phyloP scores from a whole-genome alignment of 2,329 filamentous ascomycete species.

The Colletotrichum spaethianum region DNA sequence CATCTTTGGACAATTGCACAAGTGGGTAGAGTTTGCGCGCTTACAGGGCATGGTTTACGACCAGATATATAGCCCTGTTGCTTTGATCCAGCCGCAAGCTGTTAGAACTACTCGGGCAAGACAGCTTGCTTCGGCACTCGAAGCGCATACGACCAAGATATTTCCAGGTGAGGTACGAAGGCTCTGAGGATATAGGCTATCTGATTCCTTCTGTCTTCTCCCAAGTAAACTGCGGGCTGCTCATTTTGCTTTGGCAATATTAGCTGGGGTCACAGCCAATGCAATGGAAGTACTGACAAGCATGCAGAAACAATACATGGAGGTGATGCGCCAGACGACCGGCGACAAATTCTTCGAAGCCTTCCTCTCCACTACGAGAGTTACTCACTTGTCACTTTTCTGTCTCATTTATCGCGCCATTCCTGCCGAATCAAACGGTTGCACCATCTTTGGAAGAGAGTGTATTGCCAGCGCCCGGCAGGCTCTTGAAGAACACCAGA shows the following conservation, averaged over 20 bases:
- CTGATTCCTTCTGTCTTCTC: too few relatives aligned
- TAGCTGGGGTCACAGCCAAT: too few relatives aligned
- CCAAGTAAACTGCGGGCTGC: too few relatives aligned
- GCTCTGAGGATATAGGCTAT: too few relatives aligned
- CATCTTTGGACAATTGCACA: not conserved
- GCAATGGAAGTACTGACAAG: too few relatives aligned
- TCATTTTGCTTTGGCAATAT: too few relatives aligned
- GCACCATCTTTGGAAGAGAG: constrained; percentile 43
- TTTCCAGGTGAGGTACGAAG: too few relatives aligned
- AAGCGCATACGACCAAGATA: not conserved
- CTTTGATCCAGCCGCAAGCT: constrained; percentile 42
- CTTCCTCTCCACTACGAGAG: constrained; percentile 39
- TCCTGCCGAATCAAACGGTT: constrained; percentile 35
- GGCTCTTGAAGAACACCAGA: constrained; percentile 43
- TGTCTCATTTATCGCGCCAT: constrained; percentile 48
- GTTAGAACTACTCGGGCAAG: constrained; percentile 42
- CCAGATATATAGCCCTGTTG: constrained; percentile 47
- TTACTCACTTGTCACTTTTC: constrained; percentile 44
- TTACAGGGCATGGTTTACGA: constrained; percentile 47
- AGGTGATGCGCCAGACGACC: constrained; percentile 12
- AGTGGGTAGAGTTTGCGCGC: constrained; percentile 25
- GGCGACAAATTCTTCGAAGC: constrained; percentile 41
- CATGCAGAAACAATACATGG: constrained; percentile 14
- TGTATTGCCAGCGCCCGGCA: constrained; percentile 45
- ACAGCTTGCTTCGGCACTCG: not conserved